These are phyloP conservation scores for Podospora pseudopauciseta DNA, from an alignment of 495 filamentous ascomycete species.

Conservation along the genomic window DNA sequence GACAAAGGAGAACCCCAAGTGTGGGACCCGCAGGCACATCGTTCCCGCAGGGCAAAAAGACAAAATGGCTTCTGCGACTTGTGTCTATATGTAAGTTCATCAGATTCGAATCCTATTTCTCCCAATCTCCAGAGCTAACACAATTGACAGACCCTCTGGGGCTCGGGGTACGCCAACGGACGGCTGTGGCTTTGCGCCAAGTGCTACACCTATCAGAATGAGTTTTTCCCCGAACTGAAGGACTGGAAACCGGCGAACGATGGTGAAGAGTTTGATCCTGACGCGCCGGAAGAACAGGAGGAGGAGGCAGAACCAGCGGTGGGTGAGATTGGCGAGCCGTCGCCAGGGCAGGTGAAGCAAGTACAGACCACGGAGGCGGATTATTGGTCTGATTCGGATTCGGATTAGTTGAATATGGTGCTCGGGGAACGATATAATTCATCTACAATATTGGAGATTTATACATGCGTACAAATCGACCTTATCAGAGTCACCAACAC, in stretches of 20 bases:
- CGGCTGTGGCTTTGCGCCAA: neutral
- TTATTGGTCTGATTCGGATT: neutral
- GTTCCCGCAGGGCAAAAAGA: neutral
- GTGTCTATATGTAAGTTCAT: neutral
- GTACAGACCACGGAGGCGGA: neutral
- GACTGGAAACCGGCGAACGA: neutral
- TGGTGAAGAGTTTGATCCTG: neutral
- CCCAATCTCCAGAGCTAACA: neutral
- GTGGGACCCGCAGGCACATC: neutral
- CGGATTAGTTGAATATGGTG: neutral
- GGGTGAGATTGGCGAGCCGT: neutral
- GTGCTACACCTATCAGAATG: neutral
- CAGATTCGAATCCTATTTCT: no score
- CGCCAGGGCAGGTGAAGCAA: neutral
- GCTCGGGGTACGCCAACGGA: neutral
- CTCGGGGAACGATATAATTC: no score
- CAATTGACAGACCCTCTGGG: neutral
- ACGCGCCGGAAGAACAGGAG: neutral
- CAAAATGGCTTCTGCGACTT: neutral
- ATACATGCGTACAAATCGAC: no score
- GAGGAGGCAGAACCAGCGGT: neutral
- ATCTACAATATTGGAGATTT: no score
- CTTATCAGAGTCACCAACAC: no score
- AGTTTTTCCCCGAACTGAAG: neutral
- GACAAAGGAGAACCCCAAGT: neutral